Percentiles rank a stretch among this genome's conserved stretches.
These are phyloP conservation scores for Lactuca saligna DNA, from an alignment of 129 eudicot genomes.

Conservation along the genomic window DNA sequence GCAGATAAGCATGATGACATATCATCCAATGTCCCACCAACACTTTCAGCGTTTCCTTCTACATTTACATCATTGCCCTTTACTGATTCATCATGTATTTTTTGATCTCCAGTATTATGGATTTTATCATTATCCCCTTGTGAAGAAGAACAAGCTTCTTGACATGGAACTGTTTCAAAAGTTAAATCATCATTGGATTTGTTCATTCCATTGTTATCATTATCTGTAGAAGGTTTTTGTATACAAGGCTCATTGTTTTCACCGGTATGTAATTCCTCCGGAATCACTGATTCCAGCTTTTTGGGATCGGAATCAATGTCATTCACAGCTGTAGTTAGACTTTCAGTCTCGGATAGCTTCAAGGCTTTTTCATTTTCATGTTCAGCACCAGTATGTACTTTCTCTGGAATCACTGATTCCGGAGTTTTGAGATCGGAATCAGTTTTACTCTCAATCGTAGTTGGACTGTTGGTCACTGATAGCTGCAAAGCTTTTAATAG, in stretches of 20 bases:
- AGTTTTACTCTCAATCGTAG: constrained; percentile 10
- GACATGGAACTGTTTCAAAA: constrained; percentile 30
- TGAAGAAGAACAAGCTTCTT: constrained; percentile 35
- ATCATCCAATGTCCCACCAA: constrained; percentile 12
- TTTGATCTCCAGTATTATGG: constrained; percentile 17
- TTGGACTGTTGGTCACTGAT: constrained; percentile 47
- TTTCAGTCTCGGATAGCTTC: background rate
- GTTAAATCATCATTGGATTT: constrained; percentile 28
- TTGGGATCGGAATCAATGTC: background rate
- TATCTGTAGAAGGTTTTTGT: constrained; percentile 22
- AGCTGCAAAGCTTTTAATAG: constrained; percentile 59
- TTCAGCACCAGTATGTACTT: constrained; percentile 15
- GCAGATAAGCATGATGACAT: constrained; percentile 10
- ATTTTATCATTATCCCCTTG: constrained; percentile 16
- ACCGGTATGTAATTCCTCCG: constrained; percentile 14
- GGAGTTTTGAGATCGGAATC: constrained; percentile 11
- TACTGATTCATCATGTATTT: constrained; percentile 7
- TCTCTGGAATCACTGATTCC: constrained; percentile 32
- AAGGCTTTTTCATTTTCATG: background rate
- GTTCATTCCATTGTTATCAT: constrained; percentile 22
- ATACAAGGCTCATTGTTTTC: background rate
- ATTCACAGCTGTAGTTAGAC: background rate
- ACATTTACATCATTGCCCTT: constrained; percentile 16
- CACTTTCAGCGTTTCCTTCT: background rate
- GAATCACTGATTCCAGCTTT: constrained; percentile 29